Conservation (phyloP, 2,329 filamentous ascomycete species). For the Alternaria arbusti region DNA sequence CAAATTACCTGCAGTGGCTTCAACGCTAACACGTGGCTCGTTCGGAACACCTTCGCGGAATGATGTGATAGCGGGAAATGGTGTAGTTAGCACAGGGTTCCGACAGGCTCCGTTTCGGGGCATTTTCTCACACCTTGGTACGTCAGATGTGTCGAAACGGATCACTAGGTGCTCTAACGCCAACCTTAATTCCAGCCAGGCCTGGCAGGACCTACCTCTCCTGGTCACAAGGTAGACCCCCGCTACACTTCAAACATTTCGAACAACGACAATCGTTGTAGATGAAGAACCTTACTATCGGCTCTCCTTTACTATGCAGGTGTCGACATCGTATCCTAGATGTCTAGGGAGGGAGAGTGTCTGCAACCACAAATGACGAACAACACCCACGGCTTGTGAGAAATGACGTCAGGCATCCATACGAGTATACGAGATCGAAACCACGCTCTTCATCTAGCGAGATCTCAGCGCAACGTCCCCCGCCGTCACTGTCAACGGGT, state of each 20-base stretch:
- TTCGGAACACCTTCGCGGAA: not conserved
- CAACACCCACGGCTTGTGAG: not conserved
- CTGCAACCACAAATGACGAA: not conserved
- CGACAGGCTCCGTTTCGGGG: not conserved
- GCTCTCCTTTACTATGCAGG: not conserved
- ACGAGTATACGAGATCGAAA: not conserved
- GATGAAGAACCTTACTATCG: not conserved
- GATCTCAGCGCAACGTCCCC: conserved; percentile 6
- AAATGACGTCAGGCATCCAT: not conserved
- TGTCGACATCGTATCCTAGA: not conserved
- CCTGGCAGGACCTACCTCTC: not conserved
- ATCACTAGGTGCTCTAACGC: conserved; percentile 3
- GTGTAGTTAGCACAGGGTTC: not conserved
- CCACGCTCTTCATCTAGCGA: not conserved
- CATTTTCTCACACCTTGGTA: conserved; percentile 10
- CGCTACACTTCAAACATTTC: not conserved
- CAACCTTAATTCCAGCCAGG: conserved; percentile 4
- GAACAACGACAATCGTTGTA: conserved; percentile 2
- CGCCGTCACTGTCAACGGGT: conserved; percentile 5
- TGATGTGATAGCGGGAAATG: not conserved
- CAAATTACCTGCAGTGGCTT: not conserved
- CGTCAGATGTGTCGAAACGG: conserved; percentile 13
- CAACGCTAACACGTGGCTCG: not conserved
- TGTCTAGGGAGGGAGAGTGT: not conserved
- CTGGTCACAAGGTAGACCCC: not conserved